Evolutionary conservation across 192 early-diverging fungal genomes (phyloP), one percentile per base, ranked within the genome.

Genomic region (Allomyces javanicus): DNA sequence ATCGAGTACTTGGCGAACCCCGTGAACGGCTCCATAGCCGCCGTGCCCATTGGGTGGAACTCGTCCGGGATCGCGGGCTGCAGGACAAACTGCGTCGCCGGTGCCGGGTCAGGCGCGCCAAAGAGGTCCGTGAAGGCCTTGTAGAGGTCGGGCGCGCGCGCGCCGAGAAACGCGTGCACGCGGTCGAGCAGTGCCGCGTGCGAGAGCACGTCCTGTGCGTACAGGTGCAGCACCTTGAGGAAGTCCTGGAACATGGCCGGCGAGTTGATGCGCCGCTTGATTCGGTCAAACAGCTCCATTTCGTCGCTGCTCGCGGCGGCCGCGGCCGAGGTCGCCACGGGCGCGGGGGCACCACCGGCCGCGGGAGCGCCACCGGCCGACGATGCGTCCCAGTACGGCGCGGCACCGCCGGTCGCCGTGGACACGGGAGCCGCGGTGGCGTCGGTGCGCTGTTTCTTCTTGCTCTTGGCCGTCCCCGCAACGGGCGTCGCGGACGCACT

Each of bases 171-270:
- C 25, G 85, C 84, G 68, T 86, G 83, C 4, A 92, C 89, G 17
- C 87, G 81, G 64, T 96, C 90, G 1, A 96, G 83, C 22, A 99
- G 76, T 11, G 82, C 76, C 66, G 88, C 85, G 25, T 86, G 76
- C 66, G 93, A 90, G 65, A 99, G 79, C 43, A 96, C 87, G 73
- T 96, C 90, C 69, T 96, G 90, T 67, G 85, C 92, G 74, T 89
- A 99, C 24, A 97, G 73, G 64, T 96, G 96, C 24, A 99, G 76
- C 2, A 97, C 76, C 73, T 96, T 97, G 62, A 99, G 78, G 74
- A 99, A 99, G 72, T 99, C 94, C 74, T 89, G 89, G 72, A 96
- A 99, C 0, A 87, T 86, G 19, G 79, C 74, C 63, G 92, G 93
- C 78, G 92, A 88, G 3, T 84, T 83, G 65, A 99, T 91, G 69